phyloP scores from a whole-genome alignment of 371 early-diverging fungal genomes.

The Mortierella sp. region DNA sequence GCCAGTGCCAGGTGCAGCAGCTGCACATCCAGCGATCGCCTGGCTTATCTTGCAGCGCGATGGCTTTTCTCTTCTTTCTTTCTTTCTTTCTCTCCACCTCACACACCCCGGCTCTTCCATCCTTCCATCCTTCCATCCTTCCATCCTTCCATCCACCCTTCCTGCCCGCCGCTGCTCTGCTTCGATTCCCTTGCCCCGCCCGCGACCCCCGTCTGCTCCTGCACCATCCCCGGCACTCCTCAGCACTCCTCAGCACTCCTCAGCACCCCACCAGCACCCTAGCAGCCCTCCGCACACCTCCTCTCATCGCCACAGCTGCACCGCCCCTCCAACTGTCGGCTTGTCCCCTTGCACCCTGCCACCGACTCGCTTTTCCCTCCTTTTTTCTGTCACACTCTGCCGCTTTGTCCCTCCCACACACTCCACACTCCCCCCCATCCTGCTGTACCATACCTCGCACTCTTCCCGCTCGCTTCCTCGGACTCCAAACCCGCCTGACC shows the following conservation, averaged over 20 bases:
- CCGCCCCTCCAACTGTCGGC: no score
- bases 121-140: slow-evolving; percentile 1
- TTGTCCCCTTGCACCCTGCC: background rate
- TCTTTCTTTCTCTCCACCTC: background rate
- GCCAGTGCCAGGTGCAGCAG: no score
- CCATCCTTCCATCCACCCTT: slow-evolving; percentile 5
- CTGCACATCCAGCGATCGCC: no score
- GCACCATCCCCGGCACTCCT: background rate
- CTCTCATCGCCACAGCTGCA: no score
- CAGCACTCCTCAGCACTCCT: no score
- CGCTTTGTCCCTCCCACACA: no score
- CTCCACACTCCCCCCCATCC: no score
- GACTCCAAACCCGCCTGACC: background rate
- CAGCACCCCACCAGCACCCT: no score
- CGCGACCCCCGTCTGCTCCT: background rate
- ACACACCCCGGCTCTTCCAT: background rate
- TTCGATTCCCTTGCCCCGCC: background rate
- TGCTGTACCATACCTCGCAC: background rate
- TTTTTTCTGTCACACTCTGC: no score
- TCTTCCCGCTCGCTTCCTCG: background rate
- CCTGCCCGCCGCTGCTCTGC: background rate
- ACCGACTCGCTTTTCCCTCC: no score
- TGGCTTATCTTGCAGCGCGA: no score
- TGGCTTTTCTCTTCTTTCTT: background rate
- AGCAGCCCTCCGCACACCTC: no score